Evolutionary conservation across 176 grass and related monocot genomes (phyloP), one percentile per base, ranked within the genome.

Genomic region (Carex cristatella): DNA sequence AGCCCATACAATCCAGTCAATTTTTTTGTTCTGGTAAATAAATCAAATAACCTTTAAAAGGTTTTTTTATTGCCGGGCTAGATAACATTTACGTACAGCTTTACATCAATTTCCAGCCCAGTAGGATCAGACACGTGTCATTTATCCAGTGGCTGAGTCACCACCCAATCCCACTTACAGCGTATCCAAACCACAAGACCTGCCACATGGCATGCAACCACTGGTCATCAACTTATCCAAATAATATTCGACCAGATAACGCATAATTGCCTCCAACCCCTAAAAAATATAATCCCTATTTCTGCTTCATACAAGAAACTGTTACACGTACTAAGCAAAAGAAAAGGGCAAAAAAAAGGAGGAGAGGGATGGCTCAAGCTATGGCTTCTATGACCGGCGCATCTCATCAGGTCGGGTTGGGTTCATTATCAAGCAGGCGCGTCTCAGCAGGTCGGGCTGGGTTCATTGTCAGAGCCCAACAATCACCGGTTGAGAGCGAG

Each of bases 381-480:
- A 95, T 98, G 93, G 93, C 95, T 86, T 98, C 95, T 55, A 98
- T 94, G 89, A 92, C 95, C 63, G 95, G 95, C 61, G 74, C 18
- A 83, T 66, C 14, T 28, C 70, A 16, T 4, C 65, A 65, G 35
- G 73, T 82, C 88, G 87, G 18, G 62, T 88, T 56, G 82, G 91
- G 10, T 33, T 87, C 32, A 27, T 63, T 44, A 33, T 86, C 90
- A 18, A 31, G 71, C 75, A 88, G 83, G 27, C 87, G 74, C 18
- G 79, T 66, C 14, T 28, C 71, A 10, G 10, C 65, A 65, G 35
- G 73, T 82, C 88, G 87, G 18, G 57, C 91, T 57, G 82, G 91
- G 7, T 33, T 87, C 32, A 27, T 63, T 46, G 85, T 95, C 63
- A 88, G 85, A 79, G 92, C 91, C 42, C 85, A 87, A 33, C 85